Percentiles rank a stretch among this genome's conserved stretches.
These are phyloP conservation scores for Circinella umbellata DNA, from an alignment of 371 early-diverging fungal species.

Conservation along the genomic window DNA sequence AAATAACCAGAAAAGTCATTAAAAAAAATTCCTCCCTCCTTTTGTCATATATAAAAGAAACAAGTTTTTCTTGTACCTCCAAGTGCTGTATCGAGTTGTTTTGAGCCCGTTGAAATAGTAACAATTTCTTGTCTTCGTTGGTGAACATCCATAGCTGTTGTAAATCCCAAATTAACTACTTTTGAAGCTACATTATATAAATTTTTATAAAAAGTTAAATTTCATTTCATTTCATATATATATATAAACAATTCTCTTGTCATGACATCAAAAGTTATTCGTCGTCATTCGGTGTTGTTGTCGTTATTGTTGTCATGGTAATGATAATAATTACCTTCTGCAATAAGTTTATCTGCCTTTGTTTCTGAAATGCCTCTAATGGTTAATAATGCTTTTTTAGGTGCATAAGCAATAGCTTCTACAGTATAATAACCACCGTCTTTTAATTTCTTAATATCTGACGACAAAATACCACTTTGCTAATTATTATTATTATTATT, in stretches of 20 bases:
- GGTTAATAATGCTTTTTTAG: constrained; percentile 87
- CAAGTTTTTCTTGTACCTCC: too few relatives aligned
- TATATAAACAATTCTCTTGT: too few relatives aligned
- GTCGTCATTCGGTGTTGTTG: too few relatives aligned
- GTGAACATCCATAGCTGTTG: constrained; percentile 96
- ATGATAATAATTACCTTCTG: constrained; percentile 76
- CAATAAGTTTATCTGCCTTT: constrained; percentile 97
- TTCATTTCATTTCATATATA: too few relatives aligned
- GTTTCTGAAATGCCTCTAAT: constrained; percentile 99
- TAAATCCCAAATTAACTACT: constrained; percentile 97
- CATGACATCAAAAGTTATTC: too few relatives aligned
- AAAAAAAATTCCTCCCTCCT: too few relatives aligned
- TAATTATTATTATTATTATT: constrained; percentile 24
- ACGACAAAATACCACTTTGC: constrained; percentile 83
- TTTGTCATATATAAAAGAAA: too few relatives aligned
- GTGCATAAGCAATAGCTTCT: constrained; percentile 96
- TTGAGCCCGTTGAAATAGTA: constrained; percentile 94
- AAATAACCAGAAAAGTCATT: not conserved
- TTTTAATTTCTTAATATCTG: constrained; percentile 87
- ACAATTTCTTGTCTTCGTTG: constrained; percentile 87
- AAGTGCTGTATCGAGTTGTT: constrained; percentile 94
- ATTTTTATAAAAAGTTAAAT: too few relatives aligned
- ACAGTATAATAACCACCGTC: constrained; percentile 97
- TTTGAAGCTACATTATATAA: constrained; percentile 84
- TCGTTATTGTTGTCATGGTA: not conserved